These are phyloP conservation scores for Fusarium illudens DNA, from an alignment of 2,329 filamentous ascomycete genomes.

Conservation along the genomic window DNA sequence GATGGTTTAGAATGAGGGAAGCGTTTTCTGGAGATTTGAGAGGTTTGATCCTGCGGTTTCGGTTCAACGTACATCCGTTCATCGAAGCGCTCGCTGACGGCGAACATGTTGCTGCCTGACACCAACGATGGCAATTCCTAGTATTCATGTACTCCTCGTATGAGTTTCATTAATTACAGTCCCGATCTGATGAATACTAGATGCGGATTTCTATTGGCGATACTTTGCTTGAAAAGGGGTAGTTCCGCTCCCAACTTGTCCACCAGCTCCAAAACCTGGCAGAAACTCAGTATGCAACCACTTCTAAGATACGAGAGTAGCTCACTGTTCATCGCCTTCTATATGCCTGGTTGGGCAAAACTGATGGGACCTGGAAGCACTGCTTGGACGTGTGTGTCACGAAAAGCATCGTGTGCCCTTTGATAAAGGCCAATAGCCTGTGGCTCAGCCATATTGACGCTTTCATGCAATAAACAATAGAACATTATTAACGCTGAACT, in stretches of 20 bases:
- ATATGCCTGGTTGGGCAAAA: not conserved
- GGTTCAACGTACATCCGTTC: not conserved
- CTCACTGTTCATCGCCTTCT: not conserved
- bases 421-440: not conserved
- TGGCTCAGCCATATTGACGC: not conserved
- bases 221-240: no score
- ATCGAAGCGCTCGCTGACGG: rapidly evolving
- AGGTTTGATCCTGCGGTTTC: not conserved
- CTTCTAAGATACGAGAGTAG: no score
- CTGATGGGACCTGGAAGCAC: not conserved
- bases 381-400: not conserved
- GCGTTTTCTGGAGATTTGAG: not conserved
- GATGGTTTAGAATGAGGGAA: not conserved
- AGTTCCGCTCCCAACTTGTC: no score
- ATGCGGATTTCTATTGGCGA: no score
- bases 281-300: not conserved
- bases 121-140: no score
- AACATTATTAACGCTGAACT: no score
- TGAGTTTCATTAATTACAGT: no score
- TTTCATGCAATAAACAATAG: no score
- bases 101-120: no score
- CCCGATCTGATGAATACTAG: no score
- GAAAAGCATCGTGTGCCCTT: not conserved
- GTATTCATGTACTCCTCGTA: no score
- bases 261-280: not conserved